Conservation (phyloP, 2,329 filamentous ascomycete species). For the Sporothrix inflata region DNA sequence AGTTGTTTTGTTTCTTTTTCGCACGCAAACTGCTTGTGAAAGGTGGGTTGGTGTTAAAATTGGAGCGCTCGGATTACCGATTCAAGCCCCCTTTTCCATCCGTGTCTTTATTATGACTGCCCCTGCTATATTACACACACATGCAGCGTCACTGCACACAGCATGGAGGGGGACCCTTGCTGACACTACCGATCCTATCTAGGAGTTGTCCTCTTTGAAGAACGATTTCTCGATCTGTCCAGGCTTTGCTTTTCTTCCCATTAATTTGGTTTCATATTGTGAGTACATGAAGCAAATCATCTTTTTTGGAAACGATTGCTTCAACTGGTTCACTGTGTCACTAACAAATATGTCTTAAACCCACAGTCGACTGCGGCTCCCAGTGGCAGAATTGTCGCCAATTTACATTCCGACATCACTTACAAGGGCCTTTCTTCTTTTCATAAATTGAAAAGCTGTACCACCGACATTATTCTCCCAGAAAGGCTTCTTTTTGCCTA, state of each 20-base stretch:
- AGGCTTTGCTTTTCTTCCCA: not conserved
- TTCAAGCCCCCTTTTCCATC: conserved; percentile 19
- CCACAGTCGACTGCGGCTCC: not conserved
- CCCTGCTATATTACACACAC: conserved; percentile 14
- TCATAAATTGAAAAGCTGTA: not conserved
- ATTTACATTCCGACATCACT: not conserved
- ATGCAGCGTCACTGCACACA: not conserved
- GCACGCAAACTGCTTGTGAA: not conserved
- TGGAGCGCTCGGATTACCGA: conserved; percentile 20
- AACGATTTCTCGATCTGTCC: conserved; percentile 1
- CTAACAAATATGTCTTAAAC: conserved; percentile 16
- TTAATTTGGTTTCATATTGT: conserved; percentile 14
- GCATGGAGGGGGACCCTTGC: conserved; percentile 26
- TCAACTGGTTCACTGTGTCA: not conserved
- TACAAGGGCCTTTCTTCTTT: not conserved
- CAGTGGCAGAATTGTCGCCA: conserved; percentile 3
- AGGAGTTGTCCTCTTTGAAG: not conserved
- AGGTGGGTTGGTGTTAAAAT: conserved; percentile 27
- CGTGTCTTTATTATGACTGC: conserved; percentile 14
- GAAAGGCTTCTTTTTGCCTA: conserved; percentile 3
- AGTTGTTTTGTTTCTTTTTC: not conserved
- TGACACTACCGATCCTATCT: conserved; percentile 14
- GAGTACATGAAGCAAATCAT: not conserved
- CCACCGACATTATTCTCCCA: not conserved
- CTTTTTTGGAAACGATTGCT: not conserved